Percentiles rank a stretch among this genome's conserved stretches.
Evolutionary conservation across 2,329 filamentous ascomycete genomes (phyloP).

Genomic region (Claviceps digitariae): DNA sequence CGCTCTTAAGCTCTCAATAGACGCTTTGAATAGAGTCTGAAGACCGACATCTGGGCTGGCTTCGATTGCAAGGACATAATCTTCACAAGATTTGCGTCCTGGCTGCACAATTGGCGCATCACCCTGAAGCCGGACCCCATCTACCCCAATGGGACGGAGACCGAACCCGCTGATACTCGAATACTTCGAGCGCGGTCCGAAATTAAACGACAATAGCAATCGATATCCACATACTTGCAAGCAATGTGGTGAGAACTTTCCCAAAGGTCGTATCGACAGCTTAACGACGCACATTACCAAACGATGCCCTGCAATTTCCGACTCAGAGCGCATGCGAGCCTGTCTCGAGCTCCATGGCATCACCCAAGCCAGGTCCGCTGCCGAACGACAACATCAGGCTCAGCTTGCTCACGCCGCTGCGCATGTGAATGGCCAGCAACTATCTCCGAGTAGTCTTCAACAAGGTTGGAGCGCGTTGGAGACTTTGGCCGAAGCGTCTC

Average conservation of each 20-base stretch:
- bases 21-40: not conserved
- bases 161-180: slow-evolving; percentile 75
- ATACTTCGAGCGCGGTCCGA: slow-evolving; percentile 77
- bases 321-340: slow-evolving; percentile 62
- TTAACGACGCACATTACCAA: slow-evolving; percentile 72
- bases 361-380: slow-evolving; percentile 30
- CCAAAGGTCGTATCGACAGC: slow-evolving; percentile 77
- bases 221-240: slow-evolving; percentile 87
- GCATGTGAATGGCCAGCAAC: slow-evolving; percentile 17
- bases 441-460: slow-evolving; percentile 22
- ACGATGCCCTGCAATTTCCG: slow-evolving; percentile 68
- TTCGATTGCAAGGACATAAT: not conserved
- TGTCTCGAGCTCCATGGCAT: slow-evolving; percentile 60
- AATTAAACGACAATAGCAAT: slow-evolving; percentile 81
- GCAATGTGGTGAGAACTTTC: slow-evolving; percentile 75
- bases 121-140: slow-evolving; percentile 9
- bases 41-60: not conserved
- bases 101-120: slow-evolving; percentile 13
- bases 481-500: slow-evolving; percentile 76
- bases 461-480: slow-evolving; percentile 69
- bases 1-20: not conserved
- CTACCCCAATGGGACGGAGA: slow-evolving; percentile 57
- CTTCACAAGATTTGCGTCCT: slow-evolving; percentile 10
- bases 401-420: slow-evolving; percentile 3
- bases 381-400: slow-evolving; percentile 15